Percentiles rank a stretch among this genome's conserved stretches.
These are phyloP conservation scores for Citrullus mucosospermus DNA, from an alignment of 306 rosid genomes.

Conservation along the genomic window DNA sequence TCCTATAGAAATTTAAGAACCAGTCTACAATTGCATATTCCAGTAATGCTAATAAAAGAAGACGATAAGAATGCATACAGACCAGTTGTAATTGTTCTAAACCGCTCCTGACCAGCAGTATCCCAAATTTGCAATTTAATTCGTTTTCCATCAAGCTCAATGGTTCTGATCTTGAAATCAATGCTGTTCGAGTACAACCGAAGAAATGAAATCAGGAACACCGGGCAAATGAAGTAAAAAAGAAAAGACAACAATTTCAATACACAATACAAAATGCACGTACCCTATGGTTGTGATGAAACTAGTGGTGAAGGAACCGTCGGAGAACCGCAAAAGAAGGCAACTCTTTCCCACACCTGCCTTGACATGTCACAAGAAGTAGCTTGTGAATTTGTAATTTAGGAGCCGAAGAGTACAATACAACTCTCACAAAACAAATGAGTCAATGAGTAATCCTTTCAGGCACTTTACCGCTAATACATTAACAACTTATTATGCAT, in stretches of 20 bases:
- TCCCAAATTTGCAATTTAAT: constrained; percentile 96
- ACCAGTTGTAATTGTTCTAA: constrained; percentile 94
- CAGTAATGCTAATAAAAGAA: neutral
- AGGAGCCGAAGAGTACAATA: neutral
- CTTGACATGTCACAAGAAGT: constrained; percentile 8
- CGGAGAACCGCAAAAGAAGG: constrained; percentile 90
- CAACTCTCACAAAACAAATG: neutral
- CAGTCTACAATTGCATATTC: neutral
- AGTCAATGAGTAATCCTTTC: neutral
- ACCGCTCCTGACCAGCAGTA: constrained; percentile 90
- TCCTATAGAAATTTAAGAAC: neutral
- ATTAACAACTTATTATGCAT: neutral
- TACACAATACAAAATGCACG: neutral
- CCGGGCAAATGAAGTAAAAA: neutral
- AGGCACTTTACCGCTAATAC: neutral
- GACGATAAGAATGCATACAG: constrained; percentile 10
- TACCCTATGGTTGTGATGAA: constrained; percentile 94
- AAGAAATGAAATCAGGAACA: constrained; percentile 12
- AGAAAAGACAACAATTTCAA: neutral
- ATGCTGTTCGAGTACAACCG: constrained; percentile 35
- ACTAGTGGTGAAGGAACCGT: constrained; percentile 89
- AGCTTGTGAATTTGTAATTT: neutral
- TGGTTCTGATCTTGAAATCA: constrained; percentile 92
- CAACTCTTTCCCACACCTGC: constrained; percentile 99
- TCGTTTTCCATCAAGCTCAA: constrained; percentile 84